A percentile compares a stretch with the other conserved stretches of the same genome.
These are phyloP conservation scores for Stephania japonica DNA, from an alignment of 164 flowering plant genomes.

Conservation along the genomic window DNA sequence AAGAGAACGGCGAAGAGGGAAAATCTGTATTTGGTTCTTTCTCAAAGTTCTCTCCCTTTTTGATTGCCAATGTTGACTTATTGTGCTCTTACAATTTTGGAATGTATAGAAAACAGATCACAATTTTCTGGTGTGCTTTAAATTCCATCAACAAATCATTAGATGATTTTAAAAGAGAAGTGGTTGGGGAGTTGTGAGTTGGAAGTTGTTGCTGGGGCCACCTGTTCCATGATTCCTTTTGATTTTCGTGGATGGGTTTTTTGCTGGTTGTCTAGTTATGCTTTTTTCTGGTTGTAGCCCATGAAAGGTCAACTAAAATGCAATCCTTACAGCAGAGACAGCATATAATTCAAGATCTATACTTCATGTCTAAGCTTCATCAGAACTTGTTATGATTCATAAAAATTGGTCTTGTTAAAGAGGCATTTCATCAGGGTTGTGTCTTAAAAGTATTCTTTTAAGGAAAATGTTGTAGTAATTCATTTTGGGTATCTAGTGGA, in stretches of 20 bases:
- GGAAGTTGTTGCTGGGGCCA: neutral
- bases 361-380: neutral
- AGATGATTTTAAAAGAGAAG: neutral
- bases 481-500: too few relatives aligned
- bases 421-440: too few relatives aligned
- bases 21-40: neutral
- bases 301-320: too few relatives aligned
- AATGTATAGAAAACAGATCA: neutral
- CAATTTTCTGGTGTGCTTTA: neutral
- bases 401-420: neutral
- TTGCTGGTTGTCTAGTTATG: neutral
- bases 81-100: neutral
- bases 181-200: slow-evolving; percentile 4
- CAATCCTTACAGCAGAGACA: neutral
- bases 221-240: neutral
- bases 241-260: neutral
- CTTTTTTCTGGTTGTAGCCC: slow-evolving; percentile 1
- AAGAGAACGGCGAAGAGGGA: neutral
- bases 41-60: neutral
- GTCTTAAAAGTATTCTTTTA: too few relatives aligned
- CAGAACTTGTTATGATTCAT: neutral
- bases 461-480: too few relatives aligned
- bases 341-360: neutral
- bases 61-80: too few relatives aligned
- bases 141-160: neutral